Conservation (phyloP, 371 early-diverging fungal genomes). For the Actinomucor elegans region DNA sequence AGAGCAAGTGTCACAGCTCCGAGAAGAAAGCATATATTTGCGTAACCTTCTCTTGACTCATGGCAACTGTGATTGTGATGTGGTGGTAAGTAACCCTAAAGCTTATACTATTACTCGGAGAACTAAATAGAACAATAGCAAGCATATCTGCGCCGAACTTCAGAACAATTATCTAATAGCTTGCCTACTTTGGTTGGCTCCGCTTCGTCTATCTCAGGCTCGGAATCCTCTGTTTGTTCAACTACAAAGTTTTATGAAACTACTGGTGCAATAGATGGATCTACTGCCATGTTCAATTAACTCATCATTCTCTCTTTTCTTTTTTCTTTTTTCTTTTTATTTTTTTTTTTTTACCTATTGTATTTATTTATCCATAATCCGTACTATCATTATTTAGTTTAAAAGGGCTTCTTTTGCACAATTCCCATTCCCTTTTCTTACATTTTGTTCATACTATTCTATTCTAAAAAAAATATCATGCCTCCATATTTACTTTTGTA, state of each 20-base stretch:
- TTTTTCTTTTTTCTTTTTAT: not conserved
- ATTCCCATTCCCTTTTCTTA: no score
- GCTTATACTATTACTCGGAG: not conserved
- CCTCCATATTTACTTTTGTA: no score
- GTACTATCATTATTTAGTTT: no score
- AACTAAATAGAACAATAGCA: constrained; percentile 4
- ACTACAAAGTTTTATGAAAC: not conserved
- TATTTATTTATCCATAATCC: not conserved
- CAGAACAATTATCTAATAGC: constrained; percentile 9
- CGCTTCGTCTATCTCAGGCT: constrained; percentile 1
- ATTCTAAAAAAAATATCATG: no score
- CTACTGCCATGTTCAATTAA: no score
- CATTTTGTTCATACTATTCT: no score
- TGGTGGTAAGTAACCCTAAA: constrained; percentile 30
- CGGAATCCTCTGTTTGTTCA: not conserved
- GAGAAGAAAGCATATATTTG: constrained; percentile 68
- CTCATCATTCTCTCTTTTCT: not conserved
- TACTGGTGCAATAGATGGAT: no score
- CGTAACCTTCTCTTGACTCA: constrained; percentile 65
- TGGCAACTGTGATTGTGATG: constrained; percentile 55
- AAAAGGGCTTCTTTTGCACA: no score
- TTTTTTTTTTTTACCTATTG: not conserved
- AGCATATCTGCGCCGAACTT: constrained; percentile 22
- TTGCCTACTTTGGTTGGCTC: not conserved
- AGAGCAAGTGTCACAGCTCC: constrained; percentile 53